phyloP scores from a whole-genome alignment of 441 rosid species.

The Kokia cookei region DNA sequence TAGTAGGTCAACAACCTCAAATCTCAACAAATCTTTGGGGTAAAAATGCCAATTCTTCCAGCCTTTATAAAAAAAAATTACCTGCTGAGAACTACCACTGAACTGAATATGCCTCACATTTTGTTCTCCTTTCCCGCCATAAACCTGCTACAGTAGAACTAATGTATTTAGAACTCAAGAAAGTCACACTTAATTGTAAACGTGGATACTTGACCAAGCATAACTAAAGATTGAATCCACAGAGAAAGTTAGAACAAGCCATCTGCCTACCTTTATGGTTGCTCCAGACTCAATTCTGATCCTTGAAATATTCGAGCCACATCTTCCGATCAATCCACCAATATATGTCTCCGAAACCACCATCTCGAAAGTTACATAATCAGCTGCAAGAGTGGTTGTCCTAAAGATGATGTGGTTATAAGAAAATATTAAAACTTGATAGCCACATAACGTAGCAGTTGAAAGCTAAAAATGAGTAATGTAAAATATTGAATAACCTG shows the following conservation, averaged over 20 bases:
- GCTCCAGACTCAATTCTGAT: constrained; percentile 68
- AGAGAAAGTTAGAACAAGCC: background rate
- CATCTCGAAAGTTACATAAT: constrained; percentile 56
- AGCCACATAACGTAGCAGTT: constrained; percentile 26
- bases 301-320: constrained; percentile 64
- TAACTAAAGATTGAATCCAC: background rate
- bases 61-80: constrained; percentile 4
- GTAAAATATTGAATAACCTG: constrained; percentile 39
- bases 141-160: constrained; percentile 31
- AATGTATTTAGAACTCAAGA: background rate
- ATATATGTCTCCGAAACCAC: constrained; percentile 52
- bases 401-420: constrained; percentile 54
- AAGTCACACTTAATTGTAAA: background rate
- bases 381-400: constrained; percentile 74
- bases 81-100: constrained; percentile 61
- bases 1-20: background rate
- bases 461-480: background rate
- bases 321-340: constrained; percentile 61
- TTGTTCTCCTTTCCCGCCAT: constrained; percentile 59
- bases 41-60: background rate
- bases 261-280: constrained; percentile 42
- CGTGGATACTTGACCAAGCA: background rate
- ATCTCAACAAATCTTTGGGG: background rate
- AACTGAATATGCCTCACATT: constrained; percentile 55
- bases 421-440: constrained; percentile 40